These are phyloP conservation scores for Ustilago hordei DNA, from an alignment of 1,284 basidiomycete species.

Conservation along the genomic window DNA sequence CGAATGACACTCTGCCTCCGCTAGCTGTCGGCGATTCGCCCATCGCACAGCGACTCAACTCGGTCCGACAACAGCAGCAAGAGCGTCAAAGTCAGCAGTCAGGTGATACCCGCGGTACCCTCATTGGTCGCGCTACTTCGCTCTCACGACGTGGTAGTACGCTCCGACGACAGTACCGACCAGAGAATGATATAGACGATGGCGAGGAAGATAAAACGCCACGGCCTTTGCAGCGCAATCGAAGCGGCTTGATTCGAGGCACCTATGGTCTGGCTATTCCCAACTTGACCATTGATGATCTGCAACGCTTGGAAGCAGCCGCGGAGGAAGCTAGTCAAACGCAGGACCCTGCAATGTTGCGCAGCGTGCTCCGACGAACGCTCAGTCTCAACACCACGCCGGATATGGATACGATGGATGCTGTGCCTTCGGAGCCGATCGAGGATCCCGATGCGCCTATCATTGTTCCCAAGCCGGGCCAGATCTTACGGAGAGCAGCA, in stretches of 20 bases:
- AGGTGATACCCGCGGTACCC: slow-evolving; percentile 26
- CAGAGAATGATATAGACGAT: slow-evolving; percentile 74
- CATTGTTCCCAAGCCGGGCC: slow-evolving; percentile 86
- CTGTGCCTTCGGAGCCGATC: slow-evolving; percentile 37
- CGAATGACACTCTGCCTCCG: slow-evolving; percentile 26
- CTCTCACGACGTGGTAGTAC: slow-evolving; percentile 63
- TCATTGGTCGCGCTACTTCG: slow-evolving; percentile 58
- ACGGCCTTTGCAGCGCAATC: slow-evolving; percentile 43
- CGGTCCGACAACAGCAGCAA: slow-evolving; percentile 48
- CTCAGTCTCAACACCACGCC: slow-evolving; percentile 77
- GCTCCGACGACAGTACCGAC: slow-evolving; percentile 72
- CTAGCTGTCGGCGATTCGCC: slow-evolving; percentile 38
- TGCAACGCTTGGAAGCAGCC: slow-evolving; percentile 90
- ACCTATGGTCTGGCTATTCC: slow-evolving; percentile 59
- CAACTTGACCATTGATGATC: slow-evolving; percentile 86
- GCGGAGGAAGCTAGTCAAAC: slow-evolving; percentile 81
- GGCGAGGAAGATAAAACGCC: slow-evolving; percentile 74
- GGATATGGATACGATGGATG: slow-evolving; percentile 43
- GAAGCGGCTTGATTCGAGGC: slow-evolving; percentile 33
- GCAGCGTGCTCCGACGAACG: slow-evolving; percentile 84
- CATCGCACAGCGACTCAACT: slow-evolving; percentile 47
- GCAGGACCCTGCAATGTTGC: slow-evolving; percentile 84
- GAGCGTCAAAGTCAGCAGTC: slow-evolving; percentile 22
- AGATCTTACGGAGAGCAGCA: slow-evolving; percentile 88
- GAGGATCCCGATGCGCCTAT: slow-evolving; percentile 89